Evolutionary conservation across 306 rosid genomes (phyloP).

Genomic region (Senna tora): DNA sequence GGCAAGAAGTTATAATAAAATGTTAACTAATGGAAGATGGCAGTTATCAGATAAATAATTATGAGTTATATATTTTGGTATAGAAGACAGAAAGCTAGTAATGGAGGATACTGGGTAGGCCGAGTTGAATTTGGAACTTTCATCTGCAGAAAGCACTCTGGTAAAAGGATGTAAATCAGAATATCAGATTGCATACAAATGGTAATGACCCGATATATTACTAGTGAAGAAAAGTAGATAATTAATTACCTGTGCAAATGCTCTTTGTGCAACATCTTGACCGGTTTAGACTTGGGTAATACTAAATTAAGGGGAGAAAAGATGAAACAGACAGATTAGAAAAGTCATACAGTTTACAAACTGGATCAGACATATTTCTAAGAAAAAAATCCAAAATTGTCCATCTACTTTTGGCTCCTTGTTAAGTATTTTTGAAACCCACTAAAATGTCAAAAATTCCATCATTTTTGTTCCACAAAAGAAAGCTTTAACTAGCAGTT

Average conservation of each 20-base stretch:
- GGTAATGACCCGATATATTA: constrained; percentile 13
- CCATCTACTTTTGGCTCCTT: not conserved
- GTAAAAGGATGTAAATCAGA: constrained; percentile 44
- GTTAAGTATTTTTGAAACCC: not conserved
- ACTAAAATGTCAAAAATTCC: not conserved
- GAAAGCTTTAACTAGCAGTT: constrained; percentile 1
- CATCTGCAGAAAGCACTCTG: constrained; percentile 99
- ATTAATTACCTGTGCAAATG: constrained; percentile 85
- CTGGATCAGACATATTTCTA: not conserved
- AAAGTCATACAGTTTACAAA: constrained; percentile 34
- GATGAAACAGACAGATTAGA: constrained; percentile 36
- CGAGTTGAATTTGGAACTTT: constrained; percentile 98
- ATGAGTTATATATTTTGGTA: not conserved
- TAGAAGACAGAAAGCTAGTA: constrained; percentile 26
- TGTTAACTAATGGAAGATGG: constrained; percentile 22
- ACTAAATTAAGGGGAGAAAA: constrained; percentile 46
- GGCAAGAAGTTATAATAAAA: constrained; percentile 45
- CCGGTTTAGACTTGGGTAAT: constrained; percentile 96
- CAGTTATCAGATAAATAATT: constrained; percentile 1
- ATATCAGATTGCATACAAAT: constrained; percentile 38
- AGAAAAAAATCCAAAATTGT: not conserved
- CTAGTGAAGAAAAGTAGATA: constrained; percentile 23
- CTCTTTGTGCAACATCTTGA: constrained; percentile 98
- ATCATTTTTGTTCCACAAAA: not conserved
- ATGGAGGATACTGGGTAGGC: constrained; percentile 96